Evolutionary conservation across 768 basidiomycete genomes (phyloP).

Genomic region (Termitomyces sp.): DNA sequence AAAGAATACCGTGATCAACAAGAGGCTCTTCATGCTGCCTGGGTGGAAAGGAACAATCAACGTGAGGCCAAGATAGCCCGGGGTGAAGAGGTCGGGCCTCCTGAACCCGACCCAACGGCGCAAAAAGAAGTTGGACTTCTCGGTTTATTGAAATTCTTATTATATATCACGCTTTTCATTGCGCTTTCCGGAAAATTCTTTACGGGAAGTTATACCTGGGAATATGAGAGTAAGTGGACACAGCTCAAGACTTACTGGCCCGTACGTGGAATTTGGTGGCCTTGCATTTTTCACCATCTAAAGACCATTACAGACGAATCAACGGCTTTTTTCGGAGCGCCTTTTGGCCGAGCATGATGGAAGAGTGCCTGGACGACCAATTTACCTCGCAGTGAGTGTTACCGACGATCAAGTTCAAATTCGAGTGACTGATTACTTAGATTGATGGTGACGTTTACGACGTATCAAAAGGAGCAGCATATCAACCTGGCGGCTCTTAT

Average conservation of each 20-base stretch:
- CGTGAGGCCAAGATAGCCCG: conserved; percentile 70
- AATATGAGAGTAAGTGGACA: conserved; percentile 65
- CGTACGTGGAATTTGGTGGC: conserved; percentile 32
- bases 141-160: conserved; percentile 67
- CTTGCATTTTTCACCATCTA: background rate
- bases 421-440: conserved; percentile 32
- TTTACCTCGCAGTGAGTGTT: conserved; percentile 77
- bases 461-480: conserved; percentile 75
- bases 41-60: conserved; percentile 67
- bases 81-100: conserved; percentile 71
- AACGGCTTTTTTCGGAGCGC: conserved; percentile 73
- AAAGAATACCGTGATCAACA: conserved; percentile 63
- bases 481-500: conserved; percentile 89
- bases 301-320: conserved; percentile 39
- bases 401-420: background rate
- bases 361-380: conserved; percentile 52
- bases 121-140: conserved; percentile 61
- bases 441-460: conserved; percentile 94
- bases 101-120: conserved; percentile 71
- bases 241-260: conserved; percentile 63
- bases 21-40: conserved; percentile 58
- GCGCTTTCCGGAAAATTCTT: conserved; percentile 76
- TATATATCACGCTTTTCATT: conserved; percentile 50
- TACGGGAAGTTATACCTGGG: conserved; percentile 86
- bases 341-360: conserved; percentile 72